Conservation (phyloP, 805 yeast species). For the Ogataea zsoltii region DNA sequence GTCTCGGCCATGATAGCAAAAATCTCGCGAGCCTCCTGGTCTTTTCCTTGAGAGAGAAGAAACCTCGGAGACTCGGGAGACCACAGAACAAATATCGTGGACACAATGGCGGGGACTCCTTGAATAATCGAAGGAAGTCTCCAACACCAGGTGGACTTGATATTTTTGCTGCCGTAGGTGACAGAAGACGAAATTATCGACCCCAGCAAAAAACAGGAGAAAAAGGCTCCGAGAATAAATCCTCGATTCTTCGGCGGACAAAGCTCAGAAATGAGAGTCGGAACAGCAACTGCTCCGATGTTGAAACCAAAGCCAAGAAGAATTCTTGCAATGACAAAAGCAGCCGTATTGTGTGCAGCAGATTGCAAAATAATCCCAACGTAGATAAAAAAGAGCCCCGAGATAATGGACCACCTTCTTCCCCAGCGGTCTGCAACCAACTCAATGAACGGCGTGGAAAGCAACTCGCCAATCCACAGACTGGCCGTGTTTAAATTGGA, state of each 20-base stretch:
- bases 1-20: constrained; percentile 37
- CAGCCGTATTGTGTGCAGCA: constrained; percentile 25
- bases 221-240: constrained; percentile 40
- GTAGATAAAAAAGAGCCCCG: constrained; percentile 52
- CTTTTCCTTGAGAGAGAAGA: constrained; percentile 36
- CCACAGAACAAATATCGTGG: constrained; percentile 33
- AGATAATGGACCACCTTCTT: constrained; percentile 54
- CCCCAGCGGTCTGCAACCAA: constrained; percentile 38
- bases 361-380: constrained; percentile 55
- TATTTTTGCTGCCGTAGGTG: constrained; percentile 33
- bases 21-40: constrained; percentile 36
- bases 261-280: constrained; percentile 33
- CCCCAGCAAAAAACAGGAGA: constrained; percentile 45
- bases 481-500: constrained; percentile 18
- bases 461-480: constrained; percentile 30
- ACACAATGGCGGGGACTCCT: constrained; percentile 45
- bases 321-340: constrained; percentile 44
- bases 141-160: constrained; percentile 48
- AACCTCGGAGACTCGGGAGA: constrained; percentile 46
- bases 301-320: constrained; percentile 21
- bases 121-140: constrained; percentile 54
- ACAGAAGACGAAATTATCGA: constrained; percentile 46
- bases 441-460: constrained; percentile 4
- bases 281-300: constrained; percentile 27
- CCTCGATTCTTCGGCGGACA: constrained; percentile 30